A percentile compares a stretch with the other conserved stretches of the same genome.
Evolutionary conservation across 164 flowering plant genomes (phyloP).

Genomic region (Stephania cephalantha): DNA sequence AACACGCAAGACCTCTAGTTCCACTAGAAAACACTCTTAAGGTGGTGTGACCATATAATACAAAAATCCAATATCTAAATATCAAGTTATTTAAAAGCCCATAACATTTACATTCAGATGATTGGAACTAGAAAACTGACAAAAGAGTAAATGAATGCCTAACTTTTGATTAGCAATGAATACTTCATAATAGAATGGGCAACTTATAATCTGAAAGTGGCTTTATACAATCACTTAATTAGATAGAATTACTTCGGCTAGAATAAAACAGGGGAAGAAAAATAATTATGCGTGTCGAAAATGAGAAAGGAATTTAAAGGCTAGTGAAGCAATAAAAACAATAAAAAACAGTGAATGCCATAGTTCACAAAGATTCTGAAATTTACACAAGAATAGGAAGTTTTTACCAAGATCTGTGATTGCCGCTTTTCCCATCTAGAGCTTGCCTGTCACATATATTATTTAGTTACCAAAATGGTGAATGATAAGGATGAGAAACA

Average conservation of each 20-base stretch:
- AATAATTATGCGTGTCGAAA: not conserved
- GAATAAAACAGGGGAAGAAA: not conserved
- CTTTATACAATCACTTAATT: too few relatives aligned
- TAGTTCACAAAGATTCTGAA: not conserved
- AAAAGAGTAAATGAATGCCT: not conserved
- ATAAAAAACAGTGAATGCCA: not conserved
- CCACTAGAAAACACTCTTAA: not conserved
- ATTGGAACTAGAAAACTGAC: not conserved
- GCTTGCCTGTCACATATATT: conserved; percentile 56
- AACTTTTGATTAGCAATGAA: not conserved
- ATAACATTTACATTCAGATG: not conserved
- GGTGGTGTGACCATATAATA: not conserved
- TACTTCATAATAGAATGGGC: too few relatives aligned
- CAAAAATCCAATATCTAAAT: not conserved
- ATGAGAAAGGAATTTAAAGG: not conserved
- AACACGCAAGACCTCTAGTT: not conserved
- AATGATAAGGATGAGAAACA: not conserved
- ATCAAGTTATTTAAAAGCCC: not conserved
- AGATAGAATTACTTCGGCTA: too few relatives aligned
- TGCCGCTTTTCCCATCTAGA: conserved; percentile 93
- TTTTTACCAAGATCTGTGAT: conserved; percentile 68
- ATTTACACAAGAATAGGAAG: not conserved
- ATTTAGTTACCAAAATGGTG: not conserved
- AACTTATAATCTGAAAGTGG: too few relatives aligned
- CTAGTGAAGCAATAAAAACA: not conserved